Evolutionary conservation across 495 filamentous ascomycete genomes (phyloP).

Genomic region (Saxophila tyrrhenica): DNA sequence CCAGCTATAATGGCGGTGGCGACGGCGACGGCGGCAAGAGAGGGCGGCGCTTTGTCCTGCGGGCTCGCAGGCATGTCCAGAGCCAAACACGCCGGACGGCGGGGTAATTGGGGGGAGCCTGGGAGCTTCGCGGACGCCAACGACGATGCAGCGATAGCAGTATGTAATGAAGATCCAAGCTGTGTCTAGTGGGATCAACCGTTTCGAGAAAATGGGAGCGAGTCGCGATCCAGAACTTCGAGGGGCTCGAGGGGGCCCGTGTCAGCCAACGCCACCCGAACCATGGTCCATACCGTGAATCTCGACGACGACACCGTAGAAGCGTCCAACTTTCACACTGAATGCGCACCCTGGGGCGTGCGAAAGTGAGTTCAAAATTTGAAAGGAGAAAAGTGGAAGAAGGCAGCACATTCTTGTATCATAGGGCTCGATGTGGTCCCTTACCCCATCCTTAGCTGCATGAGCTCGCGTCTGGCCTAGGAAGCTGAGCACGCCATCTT

Average conservation of each 20-base stretch:
- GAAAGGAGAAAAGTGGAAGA: not conserved
- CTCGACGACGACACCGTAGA: slow-evolving; percentile 3
- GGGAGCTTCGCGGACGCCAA: no score
- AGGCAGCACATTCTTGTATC: not conserved
- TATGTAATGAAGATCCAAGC: not conserved
- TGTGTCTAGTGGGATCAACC: not conserved
- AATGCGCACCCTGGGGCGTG: not conserved
- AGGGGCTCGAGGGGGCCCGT: no score
- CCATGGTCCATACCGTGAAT: not conserved
- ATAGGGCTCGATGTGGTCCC: not conserved
- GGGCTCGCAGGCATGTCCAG: slow-evolving; percentile 10
- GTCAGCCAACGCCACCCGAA: no score
- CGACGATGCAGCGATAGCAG: not conserved
- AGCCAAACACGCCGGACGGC: not conserved
- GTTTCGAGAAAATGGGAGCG: not conserved
- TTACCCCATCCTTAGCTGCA: not conserved
- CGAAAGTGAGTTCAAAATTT: slow-evolving; percentile 14
- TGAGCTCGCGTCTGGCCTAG: not conserved
- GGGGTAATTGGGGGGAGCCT: not conserved
- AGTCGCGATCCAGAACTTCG: not conserved
- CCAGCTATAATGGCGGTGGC: slow-evolving; percentile 30
- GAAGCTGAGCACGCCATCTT: no score
- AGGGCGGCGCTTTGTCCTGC: slow-evolving; percentile 27
- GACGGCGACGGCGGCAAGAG: slow-evolving; percentile 28
- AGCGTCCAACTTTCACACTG: slow-evolving; percentile 11